phyloP scores from a whole-genome alignment of 176 grass and related monocot species.

The Musa acuminata region DNA sequence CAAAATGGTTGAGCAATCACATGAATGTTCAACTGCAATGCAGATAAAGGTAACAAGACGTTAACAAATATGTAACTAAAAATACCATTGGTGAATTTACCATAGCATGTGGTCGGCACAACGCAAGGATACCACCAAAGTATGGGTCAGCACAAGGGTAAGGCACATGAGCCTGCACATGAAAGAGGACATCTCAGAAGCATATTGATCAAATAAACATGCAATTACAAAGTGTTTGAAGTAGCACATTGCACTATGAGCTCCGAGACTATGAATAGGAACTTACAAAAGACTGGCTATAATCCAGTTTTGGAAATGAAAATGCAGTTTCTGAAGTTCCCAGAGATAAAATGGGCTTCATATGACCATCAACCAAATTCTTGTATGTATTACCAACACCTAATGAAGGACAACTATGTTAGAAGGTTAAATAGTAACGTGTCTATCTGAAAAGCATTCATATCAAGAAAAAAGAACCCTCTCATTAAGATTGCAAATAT shows the following conservation, averaged over 20 bases:
- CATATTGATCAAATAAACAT: neutral
- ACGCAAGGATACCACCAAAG: conserved; percentile 45
- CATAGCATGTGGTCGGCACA: conserved; percentile 31
- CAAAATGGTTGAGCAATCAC: too few species aligned
- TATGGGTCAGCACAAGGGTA: conserved; percentile 39
- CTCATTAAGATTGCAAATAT: neutral
- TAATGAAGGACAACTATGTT: conserved; percentile 2
- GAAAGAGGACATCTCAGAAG: conserved; percentile 13
- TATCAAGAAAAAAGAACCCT: neutral
- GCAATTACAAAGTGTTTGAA: neutral
- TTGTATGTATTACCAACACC: conserved; percentile 34
- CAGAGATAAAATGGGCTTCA: conserved; percentile 26
- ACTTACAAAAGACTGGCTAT: conserved; percentile 57
- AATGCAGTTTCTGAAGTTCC: conserved; percentile 34
- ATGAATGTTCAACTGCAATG: too few species aligned
- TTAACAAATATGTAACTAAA: too few species aligned
- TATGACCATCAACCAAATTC: conserved; percentile 19
- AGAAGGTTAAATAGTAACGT: neutral
- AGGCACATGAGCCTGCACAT: conserved; percentile 33
- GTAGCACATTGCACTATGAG: neutral
- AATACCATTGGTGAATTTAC: conserved; percentile 22
- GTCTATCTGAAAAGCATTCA: neutral
- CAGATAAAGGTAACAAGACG: too few species aligned
- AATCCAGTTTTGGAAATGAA: conserved; percentile 24
- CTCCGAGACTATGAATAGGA: neutral